Base-by-base conservation (phyloP, 192 early-diverging fungal genomes). In the Cetraspora pellucida region DNA sequence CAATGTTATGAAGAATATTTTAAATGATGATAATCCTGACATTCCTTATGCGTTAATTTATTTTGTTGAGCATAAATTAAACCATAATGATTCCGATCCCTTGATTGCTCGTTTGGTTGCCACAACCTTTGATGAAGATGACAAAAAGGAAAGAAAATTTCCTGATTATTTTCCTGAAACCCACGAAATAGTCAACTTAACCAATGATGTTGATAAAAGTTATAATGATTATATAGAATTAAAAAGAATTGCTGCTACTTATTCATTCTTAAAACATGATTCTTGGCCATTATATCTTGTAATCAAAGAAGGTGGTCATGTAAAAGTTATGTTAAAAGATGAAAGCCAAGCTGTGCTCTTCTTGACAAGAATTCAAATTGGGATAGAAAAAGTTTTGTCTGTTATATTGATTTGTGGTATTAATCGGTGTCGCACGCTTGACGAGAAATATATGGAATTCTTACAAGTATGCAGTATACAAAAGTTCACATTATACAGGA, bases 31-130 rank as follows among this genome's bases (percentile, higher is more conserved):
- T n/a, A 58, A 74, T 43, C 7, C 30, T 2, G 72, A 74, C 59
- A 55, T 74, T 23, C 14, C 72, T 14, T 74, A 74, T 74, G 52
- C 72, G 16, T 23, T 74, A 44, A 44, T 74, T 44, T 74, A 74
- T 16, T 43, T 74, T 28, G 25, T 74, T 16, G 72, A 74, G 7
- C 37, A 37, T 37, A 46, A 55, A 74, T 59, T 16, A 50, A 27
- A 45, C 10, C 11, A 30, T 17, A 8, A 37, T 21, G 28, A n/a
- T 37, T 25, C 0, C 5, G 21, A 69, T 7, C n/a, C 28, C 46
- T 37, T 2, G 21, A 69, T 16, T 31, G 74, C 74, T 27, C 44
- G 21, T 75, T 46, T 75, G 19, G 9, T 45, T 4, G 58, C 74
- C 2, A 64, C 74, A 14, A 75, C 74, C 1, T 75, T 75, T 21